Evolutionary conservation across 441 rosid genomes (phyloP), one percentile per base, ranked within the genome.

Genomic region (Biscutella laevigata): DNA sequence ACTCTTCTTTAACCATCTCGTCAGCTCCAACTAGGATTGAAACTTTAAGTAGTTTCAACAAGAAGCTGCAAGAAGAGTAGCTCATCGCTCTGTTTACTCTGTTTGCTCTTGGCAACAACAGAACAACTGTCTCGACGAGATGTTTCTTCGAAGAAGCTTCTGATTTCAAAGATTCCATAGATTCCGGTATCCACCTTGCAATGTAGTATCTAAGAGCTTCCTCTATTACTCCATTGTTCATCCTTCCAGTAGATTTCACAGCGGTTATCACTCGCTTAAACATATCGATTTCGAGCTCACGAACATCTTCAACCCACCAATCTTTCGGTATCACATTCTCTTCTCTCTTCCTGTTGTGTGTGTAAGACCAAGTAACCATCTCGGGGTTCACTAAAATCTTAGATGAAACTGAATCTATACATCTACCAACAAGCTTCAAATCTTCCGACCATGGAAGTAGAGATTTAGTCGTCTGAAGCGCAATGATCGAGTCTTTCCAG

Each of bases 231-330:
- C 58, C 44, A 25, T 77, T 69, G 30, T 79, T 87, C 87, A 88
- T 86, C 63, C 87, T 79, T 45, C 92, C 97, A 67, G 86, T 92
- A 0, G 86, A 82, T 55, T 75, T 92, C 43, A 86, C 80, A 58
- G 75, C 62, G 42, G 62, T 27, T 61, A 92, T 79, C 12, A 88
- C 84, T 59, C 74, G 70, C 71, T 88, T 79, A 58, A 79, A 92
- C 50, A 82, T 74, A 73, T 81, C 84, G 46, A 88, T 73, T 45
- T 88, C 94, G 4, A 92, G 77, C 64, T 86, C 98, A 41, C 88
- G 82, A 10, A 83, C 57, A 76, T 88, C 98, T 81, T 92, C 98
- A 2, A 86, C 91, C 98, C 98, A 92, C 98, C 97, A 92, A 72
- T 92, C 98, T 59, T 70, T 77, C 0, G 98, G 97, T 53, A 91